These are phyloP conservation scores for Trichoderma afroharzianum DNA, from an alignment of 2,329 filamentous ascomycete genomes.

Conservation along the genomic window DNA sequence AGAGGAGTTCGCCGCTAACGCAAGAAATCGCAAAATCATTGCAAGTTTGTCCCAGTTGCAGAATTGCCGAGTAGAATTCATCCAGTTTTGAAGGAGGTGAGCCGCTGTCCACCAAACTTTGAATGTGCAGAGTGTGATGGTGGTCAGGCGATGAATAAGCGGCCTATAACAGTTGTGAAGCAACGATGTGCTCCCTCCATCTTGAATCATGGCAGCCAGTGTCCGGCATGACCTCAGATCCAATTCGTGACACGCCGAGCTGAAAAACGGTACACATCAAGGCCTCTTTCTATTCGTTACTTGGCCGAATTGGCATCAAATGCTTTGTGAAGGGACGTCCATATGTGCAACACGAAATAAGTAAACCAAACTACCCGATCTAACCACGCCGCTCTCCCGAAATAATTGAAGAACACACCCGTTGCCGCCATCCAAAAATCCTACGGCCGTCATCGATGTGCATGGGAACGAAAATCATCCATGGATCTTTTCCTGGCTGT, in stretches of 20 bases:
- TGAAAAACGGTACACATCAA: neutral
- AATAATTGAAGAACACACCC: neutral
- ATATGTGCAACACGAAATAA: neutral
- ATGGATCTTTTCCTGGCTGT: neutral
- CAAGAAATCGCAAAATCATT: neutral
- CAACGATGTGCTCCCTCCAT: neutral
- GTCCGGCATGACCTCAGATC: neutral
- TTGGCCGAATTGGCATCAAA: neutral
- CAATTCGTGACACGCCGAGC: neutral
- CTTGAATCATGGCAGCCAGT: neutral
- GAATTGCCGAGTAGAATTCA: neutral
- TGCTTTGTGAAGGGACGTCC: neutral
- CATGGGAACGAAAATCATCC: neutral
- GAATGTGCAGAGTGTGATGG: neutral
- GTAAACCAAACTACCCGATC: neutral
- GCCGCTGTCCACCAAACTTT: neutral
- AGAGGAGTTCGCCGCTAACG: constrained; percentile 6
- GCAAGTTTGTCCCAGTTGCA: neutral
- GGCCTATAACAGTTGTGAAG: neutral
- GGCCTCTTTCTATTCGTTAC: too few species aligned
- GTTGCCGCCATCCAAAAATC: neutral
- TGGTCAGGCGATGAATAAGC: neutral
- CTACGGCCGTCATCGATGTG: neutral
- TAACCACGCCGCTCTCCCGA: neutral
- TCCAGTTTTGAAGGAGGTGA: neutral